Evolutionary conservation across 352 stramenopile genomes (phyloP), one percentile per base, ranked within the genome.

Genomic region (Pythium aristosporum): DNA sequence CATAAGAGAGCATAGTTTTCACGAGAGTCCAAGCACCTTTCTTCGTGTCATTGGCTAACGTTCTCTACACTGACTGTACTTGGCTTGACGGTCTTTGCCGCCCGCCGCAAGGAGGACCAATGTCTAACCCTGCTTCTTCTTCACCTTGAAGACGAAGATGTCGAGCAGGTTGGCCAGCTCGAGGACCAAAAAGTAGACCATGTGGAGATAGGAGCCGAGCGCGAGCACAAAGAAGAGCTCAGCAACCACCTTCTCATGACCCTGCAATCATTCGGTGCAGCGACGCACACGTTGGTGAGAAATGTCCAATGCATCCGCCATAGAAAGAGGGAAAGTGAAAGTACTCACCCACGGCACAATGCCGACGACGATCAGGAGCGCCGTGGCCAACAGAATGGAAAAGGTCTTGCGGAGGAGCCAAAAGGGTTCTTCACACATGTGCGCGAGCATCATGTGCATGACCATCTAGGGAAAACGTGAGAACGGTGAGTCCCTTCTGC

Each of bases 371-470:
- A 92, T 66, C 8, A 94, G 64, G 61, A 85, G 79, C 11, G 80
- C 85, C 13, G 85, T 79, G 0, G 74, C 71, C 37, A 91, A 65
- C 21, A 88, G 72, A 58, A 89, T 75, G 23, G 79, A 55, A 41
- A 92, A 92, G 11, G 86, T 93, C 76, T 94, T 94, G 63, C 86
- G 82, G 43, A 94, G 65, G 54, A 94, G 64, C 84, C 86, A 91
- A 65, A 88, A 94, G 21, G 86, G 86, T 54, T 94, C 86, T 61
- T 92, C 84, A 42, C 80, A 89, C 81, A 94, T 92, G 69, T 94
- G 86, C 11, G 86, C 82, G 12, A 94, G 79, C 86, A 94, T 94
- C 79, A 94, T 92, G 70, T 92, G 86, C 86, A 94, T 94, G 57
- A 90, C 84, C 84, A 94, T 94, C 86, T 94, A 57, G 5, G n/a